Evolutionary conservation across 2,329 filamentous ascomycete genomes (phyloP), one percentile per base, ranked within the genome.

Genomic region (Clonostachys byssicola): DNA sequence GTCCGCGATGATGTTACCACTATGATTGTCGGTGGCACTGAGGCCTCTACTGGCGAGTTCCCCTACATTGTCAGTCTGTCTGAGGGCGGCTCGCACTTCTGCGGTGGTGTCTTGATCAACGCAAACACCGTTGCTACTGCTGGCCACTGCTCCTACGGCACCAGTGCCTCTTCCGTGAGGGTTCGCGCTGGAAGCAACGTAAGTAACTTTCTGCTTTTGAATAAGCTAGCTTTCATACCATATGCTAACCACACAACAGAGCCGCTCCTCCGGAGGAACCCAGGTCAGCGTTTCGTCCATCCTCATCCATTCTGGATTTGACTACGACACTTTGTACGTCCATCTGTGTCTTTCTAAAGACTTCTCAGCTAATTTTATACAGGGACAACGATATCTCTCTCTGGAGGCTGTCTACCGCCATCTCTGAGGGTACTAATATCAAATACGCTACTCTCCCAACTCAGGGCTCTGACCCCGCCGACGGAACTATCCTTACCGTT

Each of bases 41-140:
- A 36, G 13, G 60, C 60, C 34, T 14, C n/a, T 3, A 23, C 50
- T 16, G 60, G 57, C 30, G 61, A 64, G 13, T 63, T 64, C 43
- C 61, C 61, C 33, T 64, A 54, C 58, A 62, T 64, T 17, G 61
- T 64, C 46, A 53, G 50, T 48, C 49, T 64, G 40, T 47, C 50
- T 36, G 34, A 40, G 13, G 41, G 38, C 23, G 46, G 43, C 34
- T 45, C 49, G 14, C 53, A 60, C 40, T 59, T 57, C 52, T 64
- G 61, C 35, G 61, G 61, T 16, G 61, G 61, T 17, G 45, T 53
- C 13, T 50, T 64, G 17, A 20, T 64, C 40, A 60, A 62, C 49
- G 55, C 60, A 51, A 54, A 57, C 49, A 64, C 60, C 16, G 61
- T 64, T 47, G 5, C 64, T 45, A 64, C 61, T 6, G 61, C 61